A percentile compares a stretch with the other conserved stretches of the same genome.
Conservation (phyloP, 768 basidiomycete species). For the Sporobolomyces phaffii region DNA sequence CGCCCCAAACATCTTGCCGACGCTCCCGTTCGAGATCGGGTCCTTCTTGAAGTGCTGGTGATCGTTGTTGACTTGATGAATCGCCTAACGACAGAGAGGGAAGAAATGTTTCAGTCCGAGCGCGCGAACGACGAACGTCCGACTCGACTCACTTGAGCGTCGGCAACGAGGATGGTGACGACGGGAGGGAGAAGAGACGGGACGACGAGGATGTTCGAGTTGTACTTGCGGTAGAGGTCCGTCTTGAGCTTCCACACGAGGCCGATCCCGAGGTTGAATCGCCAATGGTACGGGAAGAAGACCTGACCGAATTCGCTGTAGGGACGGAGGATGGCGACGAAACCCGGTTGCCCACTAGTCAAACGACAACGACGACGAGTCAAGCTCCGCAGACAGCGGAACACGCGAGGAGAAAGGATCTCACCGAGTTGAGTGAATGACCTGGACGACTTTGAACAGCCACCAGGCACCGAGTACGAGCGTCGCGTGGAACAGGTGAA, state of each 20-base stretch:
- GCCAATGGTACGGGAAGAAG: background rate
- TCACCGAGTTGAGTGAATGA: constrained; percentile 4
- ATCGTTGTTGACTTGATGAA: constrained; percentile 12
- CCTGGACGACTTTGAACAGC: background rate
- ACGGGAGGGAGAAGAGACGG: constrained; percentile 8
- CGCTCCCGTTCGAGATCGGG: background rate
- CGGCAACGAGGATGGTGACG: background rate
- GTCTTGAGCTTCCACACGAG: background rate
- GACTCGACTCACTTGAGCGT: constrained; percentile 16
- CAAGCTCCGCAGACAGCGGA: background rate
- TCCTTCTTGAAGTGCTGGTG: constrained; percentile 3
- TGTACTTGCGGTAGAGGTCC: background rate
- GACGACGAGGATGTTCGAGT: constrained; percentile 12
- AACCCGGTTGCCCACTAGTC: constrained; percentile 24
- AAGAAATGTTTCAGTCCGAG: too few species aligned
- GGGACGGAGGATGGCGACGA: constrained; percentile 17
- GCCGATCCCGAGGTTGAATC: background rate
- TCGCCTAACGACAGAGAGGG: background rate
- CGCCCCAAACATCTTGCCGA: constrained; percentile 54
- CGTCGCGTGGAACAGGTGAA: background rate
- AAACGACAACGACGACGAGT: background rate
- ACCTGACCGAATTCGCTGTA: background rate
- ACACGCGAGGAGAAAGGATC: background rate
- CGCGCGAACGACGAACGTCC: too few species aligned
- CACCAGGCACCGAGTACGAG: background rate